Evolutionary conservation across 768 basidiomycete species (phyloP), one percentile per base, ranked within the genome.

Genomic region (Calocera cornea): DNA sequence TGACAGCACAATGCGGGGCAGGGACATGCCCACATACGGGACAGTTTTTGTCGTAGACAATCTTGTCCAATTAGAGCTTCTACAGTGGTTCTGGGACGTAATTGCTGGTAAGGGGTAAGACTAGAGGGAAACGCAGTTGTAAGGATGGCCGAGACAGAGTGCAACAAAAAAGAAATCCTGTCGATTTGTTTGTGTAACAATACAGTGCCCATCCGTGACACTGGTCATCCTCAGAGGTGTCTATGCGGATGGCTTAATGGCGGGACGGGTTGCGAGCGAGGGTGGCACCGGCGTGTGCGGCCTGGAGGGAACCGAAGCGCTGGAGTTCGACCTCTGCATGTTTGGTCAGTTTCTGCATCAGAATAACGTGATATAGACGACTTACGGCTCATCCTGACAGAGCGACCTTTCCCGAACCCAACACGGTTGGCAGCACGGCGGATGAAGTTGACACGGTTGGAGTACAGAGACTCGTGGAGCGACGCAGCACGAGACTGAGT

Each of bases 361-460:
- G 38, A 40, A 29, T 14, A 22, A 38, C 1, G 27, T 47, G 65
- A 34, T 65, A 34, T 5, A 38, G 24, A 66, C 10, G 10, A 67
- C 69, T 38, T 66, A 22, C 89, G 86, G 80, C 87, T 89, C 81
- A 92, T 86, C 47, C 83, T 80, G 67, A 92, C 80, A 80, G 87
- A 87, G 49, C 72, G 70, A 60, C 64, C 72, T 72, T 85, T 83
- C 65, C 89, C 88, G 76, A 97, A 92, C 69, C 92, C 91, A 74
- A 95, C 90, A 79, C 89, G 89, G 78, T 88, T 84, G 67, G 84
- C 87, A 65, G 92, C 92, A 68, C 92, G 88, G 72, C 86, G 86
- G 75, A 98, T 87, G 84, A 97, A 98, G 70, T 84, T 86, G 66
- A 92, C 90, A 83, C 95, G 92, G 78, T 97, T 97, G 65, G 90